Conservation (phyloP, 768 basidiomycete species). For the Postia placenta region DNA sequence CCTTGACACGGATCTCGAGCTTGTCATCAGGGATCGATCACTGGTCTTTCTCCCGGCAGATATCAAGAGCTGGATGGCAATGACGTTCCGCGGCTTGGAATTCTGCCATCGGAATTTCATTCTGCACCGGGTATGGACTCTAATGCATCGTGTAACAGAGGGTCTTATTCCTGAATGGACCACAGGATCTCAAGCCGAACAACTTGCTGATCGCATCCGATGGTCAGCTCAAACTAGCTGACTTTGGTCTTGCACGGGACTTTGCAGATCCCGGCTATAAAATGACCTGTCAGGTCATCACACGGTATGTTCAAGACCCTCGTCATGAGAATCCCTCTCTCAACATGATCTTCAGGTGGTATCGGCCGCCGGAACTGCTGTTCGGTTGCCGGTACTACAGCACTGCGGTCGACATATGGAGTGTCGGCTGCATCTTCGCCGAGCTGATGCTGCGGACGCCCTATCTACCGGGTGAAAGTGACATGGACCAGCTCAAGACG, state of each 20-base stretch:
- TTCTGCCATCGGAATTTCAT: constrained; percentile 96
- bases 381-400: constrained; percentile 90
- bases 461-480: constrained; percentile 91
- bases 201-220: constrained; percentile 90
- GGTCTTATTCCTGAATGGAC: neutral
- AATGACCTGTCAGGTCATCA: constrained; percentile 99
- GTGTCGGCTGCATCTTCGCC: constrained; percentile 95
- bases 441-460: constrained; percentile 96
- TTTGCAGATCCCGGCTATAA: constrained; percentile 91
- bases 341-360: constrained; percentile 64
- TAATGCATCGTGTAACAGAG: too few species aligned
- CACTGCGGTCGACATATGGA: constrained; percentile 93
- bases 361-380: constrained; percentile 92
- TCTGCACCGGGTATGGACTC: constrained; percentile 72
- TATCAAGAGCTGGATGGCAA: constrained; percentile 98
- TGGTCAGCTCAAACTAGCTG: constrained; percentile 93
- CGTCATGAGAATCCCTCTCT: neutral
- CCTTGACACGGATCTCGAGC: constrained; percentile 92
- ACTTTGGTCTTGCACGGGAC: constrained; percentile 97
- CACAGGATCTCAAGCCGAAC: constrained; percentile 95
- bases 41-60: constrained; percentile 93
- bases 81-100: constrained; percentile 96
- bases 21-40: constrained; percentile 89
- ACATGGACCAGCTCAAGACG: constrained; percentile 95
- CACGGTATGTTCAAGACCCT: constrained; percentile 52